A percentile compares a stretch with the other conserved stretches of the same genome.
Evolutionary conservation across 176 grass and related monocot species (phyloP).

Genomic region (Juncus effusus): DNA sequence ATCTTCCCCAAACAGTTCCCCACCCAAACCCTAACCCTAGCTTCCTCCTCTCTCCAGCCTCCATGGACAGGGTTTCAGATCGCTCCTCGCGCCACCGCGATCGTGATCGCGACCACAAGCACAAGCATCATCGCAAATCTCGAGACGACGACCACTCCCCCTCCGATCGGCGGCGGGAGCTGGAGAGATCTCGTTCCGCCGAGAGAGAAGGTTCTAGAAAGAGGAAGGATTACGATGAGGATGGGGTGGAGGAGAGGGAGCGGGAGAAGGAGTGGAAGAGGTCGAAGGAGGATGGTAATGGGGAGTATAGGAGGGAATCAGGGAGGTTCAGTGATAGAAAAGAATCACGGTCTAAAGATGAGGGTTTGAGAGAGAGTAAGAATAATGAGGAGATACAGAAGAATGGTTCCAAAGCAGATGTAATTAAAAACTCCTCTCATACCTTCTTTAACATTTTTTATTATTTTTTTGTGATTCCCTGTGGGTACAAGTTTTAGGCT

Average conservation of each 20-base stretch:
- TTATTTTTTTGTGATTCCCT: neutral
- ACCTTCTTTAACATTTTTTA: neutral
- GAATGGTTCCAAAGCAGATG: slow-evolving; percentile 36
- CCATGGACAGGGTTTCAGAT: slow-evolving; percentile 57
- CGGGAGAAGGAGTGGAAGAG: slow-evolving; percentile 23
- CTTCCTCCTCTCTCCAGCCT: neutral
- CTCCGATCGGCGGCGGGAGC: slow-evolving; percentile 34
- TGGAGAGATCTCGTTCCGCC: slow-evolving; percentile 46
- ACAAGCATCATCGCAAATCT: slow-evolving; percentile 29
- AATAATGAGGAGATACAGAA: slow-evolving; percentile 23
- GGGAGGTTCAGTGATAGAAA: slow-evolving; percentile 42
- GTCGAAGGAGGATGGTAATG: slow-evolving; percentile 21
- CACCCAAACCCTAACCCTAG: slow-evolving; percentile 36
- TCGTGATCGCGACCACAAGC: slow-evolving; percentile 34
- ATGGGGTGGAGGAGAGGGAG: slow-evolving; percentile 25
- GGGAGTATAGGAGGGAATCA: slow-evolving; percentile 27
- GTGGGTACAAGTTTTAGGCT: neutral
- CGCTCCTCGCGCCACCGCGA: slow-evolving; percentile 19
- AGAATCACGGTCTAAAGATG: slow-evolving; percentile 22
- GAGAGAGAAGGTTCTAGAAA: slow-evolving; percentile 50
- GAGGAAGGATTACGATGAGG: slow-evolving; percentile 33
- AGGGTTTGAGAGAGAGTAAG: slow-evolving; percentile 28
- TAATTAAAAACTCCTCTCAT: slow-evolving; percentile 27
- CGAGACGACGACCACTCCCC: slow-evolving; percentile 36
- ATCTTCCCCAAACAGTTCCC: too few species aligned